Evolutionary conservation across 306 rosid species (phyloP), one percentile per base, ranked within the genome.

Genomic region (Trifolium subterraneum): DNA sequence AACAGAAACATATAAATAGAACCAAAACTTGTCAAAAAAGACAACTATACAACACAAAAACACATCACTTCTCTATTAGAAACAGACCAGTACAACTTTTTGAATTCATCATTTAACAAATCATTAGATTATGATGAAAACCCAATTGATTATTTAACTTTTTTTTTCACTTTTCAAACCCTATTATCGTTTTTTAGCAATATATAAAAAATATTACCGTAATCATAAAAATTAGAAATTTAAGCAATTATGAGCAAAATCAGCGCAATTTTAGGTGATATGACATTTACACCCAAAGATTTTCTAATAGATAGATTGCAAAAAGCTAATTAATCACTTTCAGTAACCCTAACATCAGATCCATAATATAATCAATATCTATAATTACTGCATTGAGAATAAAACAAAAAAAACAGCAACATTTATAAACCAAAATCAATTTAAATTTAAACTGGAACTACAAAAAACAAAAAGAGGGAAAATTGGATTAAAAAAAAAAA

Each of bases 381-480:
- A 4, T 4, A 2, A 63, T 33, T 33, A 62, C 45, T 16, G 16
- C 48, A 38, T 39, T 16, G 8, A 39, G 15, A 67, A 25, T 6
- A 29, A 11, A 68, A n/a, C 2, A 6, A 51, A 48, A 22, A 51
- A 56, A 76, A 60, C 55, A 66, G 36, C 64, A 33, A 55, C 41
- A 58, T 47, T 59, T 61, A 73, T 36, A 39, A 48, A 64, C 13
- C 45, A 33, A 79, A 63, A 72, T 23, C 42, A 51, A 56, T 31
- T 23, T 0, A 10, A 51, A 56, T 31, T 23, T 0, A 10, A 75
- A 36, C 29, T 42, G n/a, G 19, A 45, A 36, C 23, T 29, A 9
- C 0, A 44, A 23, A 15, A 29, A 61, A 8, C 7, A 9, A 59
- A 6, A 4, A 6, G 27, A 38, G 29, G 1, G 3, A 10, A 9